Evolutionary conservation across 1,284 basidiomycete genomes (phyloP), one percentile per base, ranked within the genome.

Genomic region (Neonothopanus nambi): DNA sequence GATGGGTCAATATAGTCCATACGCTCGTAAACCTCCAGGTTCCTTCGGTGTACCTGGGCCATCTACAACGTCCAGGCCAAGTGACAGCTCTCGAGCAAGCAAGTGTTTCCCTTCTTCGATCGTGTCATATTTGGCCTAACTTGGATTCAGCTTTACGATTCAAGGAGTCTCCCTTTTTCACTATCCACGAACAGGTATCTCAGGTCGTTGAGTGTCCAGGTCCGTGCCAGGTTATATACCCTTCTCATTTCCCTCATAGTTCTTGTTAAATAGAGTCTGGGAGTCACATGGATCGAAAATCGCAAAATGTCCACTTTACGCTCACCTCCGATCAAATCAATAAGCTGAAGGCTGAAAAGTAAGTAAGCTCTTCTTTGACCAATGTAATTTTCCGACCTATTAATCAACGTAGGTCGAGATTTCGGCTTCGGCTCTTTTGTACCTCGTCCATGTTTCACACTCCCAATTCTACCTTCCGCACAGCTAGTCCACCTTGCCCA

Each of bases 391-490:
- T 59, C 52, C 30, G 35, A 50, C 45, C 33, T 53, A n/a, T 49
- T 26, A 33, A 9, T 3, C 8, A 33, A 48, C 4, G 2, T 47
- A 92, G 89, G 33, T 69, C 82, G 15, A 85, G 80, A 61, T 88
- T 87, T 66, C 91, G 93, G 68, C 76, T 98, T 24, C 88, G 95
- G 20, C 71, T 98, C 8, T 97, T 94, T 71, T 96, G 93, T 73
- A 95, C 95, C 0, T 95, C 93, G 1, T 93, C 91, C 33, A 78
- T 85, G n/a, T 91, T 89, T 70, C 93, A 90, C 65, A 72, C 78
- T 55, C 63, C 76, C 35, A 69, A 73, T 51, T 65, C 74, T 40
- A 73, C 76, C 9, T 87, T 87, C 63, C 75, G 86, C 54, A 63
- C 79, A 0, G 75, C 70, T 57, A 61, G 68, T 35, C 65, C 70